A percentile compares a stretch with the other conserved stretches of the same genome.
phyloP scores from a whole-genome alignment of 2,329 filamentous ascomycete genomes.

The Botryotinia globosa region DNA sequence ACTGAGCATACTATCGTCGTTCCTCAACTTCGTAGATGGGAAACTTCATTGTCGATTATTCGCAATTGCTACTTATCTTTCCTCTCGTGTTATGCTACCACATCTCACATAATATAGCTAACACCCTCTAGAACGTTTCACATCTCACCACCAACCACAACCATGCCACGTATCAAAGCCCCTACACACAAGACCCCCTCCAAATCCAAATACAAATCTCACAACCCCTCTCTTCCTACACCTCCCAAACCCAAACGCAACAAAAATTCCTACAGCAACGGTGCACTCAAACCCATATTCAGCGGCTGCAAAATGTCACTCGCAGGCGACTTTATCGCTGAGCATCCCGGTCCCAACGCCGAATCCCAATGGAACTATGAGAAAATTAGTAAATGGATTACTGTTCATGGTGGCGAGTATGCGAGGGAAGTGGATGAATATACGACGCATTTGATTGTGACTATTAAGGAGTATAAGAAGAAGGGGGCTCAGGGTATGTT shows the following conservation, averaged over 20 bases:
- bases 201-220: background rate
- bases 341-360: background rate
- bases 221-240: background rate
- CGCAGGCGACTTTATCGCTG: conserved; percentile 53
- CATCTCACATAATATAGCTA: background rate
- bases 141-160: background rate
- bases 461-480: conserved; percentile 56
- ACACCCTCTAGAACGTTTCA: background rate
- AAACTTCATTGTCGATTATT: background rate
- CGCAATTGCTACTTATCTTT: background rate
- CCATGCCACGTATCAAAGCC: conserved; percentile 1
- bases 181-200: background rate
- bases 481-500: conserved; percentile 29
- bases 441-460: conserved; percentile 73
- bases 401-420: conserved; percentile 59
- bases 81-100: background rate
- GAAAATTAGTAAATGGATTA: conserved; percentile 65
- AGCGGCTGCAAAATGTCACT: conserved; percentile 53
- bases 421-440: conserved; percentile 47
- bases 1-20: background rate
- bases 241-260: background rate
- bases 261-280: conserved; percentile 16
- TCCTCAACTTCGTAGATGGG: background rate
- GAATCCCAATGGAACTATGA: conserved; percentile 40
- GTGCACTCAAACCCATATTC: conserved; percentile 44